Conservation (phyloP, 163 green algal genomes). For the Coccomyxa subellipsoidea region DNA sequence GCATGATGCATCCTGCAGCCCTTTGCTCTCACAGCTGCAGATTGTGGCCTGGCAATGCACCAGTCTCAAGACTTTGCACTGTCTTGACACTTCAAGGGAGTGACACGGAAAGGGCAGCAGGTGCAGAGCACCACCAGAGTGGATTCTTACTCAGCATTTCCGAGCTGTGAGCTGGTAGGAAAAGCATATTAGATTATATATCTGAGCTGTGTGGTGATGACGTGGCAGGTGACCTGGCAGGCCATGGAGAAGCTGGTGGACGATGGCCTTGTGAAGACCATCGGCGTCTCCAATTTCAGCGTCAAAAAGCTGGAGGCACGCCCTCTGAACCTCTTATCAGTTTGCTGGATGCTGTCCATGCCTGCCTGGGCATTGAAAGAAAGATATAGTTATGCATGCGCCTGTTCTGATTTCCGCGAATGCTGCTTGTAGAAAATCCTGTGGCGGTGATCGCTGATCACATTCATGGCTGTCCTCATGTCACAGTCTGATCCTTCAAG, state of each 20-base stretch:
- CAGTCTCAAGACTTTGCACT: too few species aligned
- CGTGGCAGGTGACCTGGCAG: not conserved
- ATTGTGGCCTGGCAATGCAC: too few species aligned
- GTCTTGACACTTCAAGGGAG: too few species aligned
- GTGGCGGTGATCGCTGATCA: not conserved
- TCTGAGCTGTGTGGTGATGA: not conserved
- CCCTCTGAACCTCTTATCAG: not conserved
- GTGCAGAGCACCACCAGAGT: too few species aligned
- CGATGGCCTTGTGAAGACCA: conserved; percentile 58
- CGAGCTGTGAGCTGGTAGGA: too few species aligned
- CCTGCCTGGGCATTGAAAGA: not conserved
- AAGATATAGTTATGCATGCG: not conserved
- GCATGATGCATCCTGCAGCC: too few species aligned
- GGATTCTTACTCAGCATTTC: too few species aligned
- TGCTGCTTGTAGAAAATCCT: not conserved
- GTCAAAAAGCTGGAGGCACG: conserved; percentile 56
- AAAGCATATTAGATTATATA: too few species aligned
- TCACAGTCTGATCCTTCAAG: not conserved
- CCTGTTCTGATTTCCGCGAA: too few species aligned
- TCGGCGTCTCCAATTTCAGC: conserved; percentile 86
- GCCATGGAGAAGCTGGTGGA: conserved; percentile 79
- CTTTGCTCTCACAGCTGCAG: too few species aligned
- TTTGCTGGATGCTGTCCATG: not conserved
- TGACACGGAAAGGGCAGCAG: too few species aligned
- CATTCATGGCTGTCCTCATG: not conserved